phyloP scores from a whole-genome alignment of 441 rosid genomes.

The Melianthus villosus region DNA sequence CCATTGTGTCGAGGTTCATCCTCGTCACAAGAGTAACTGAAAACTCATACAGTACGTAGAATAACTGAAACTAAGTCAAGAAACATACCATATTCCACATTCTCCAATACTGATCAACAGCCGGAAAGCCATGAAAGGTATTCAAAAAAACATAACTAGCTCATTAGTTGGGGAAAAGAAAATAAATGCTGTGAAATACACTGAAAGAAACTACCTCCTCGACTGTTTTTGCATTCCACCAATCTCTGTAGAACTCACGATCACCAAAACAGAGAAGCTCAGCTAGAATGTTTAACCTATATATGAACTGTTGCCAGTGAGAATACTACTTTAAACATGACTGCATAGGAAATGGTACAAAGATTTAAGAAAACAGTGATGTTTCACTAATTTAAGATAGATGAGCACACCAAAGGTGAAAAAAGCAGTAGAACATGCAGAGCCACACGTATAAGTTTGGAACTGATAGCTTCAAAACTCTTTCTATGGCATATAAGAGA shows the following conservation, averaged over 20 bases:
- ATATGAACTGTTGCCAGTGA: constrained; percentile 4
- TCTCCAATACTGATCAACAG: constrained; percentile 81
- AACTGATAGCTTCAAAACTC: constrained; percentile 93
- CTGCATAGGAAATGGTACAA: background rate
- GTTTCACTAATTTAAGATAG: constrained; percentile 3
- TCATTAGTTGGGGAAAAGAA: constrained; percentile 12
- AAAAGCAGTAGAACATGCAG: constrained; percentile 98
- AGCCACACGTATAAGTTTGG: constrained; percentile 96
- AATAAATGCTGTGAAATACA: too few species aligned
- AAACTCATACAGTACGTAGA: background rate
- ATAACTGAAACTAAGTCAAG: constrained; percentile 9
- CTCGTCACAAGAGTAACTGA: too few species aligned
- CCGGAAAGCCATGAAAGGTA: constrained; percentile 14
- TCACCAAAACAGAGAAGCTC: constrained; percentile 93
- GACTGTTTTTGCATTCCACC: constrained; percentile 99
- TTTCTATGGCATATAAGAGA: constrained; percentile 68
- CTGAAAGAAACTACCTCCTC: constrained; percentile 74
- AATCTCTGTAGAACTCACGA: constrained; percentile 95
- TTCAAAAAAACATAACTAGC: constrained; percentile 3
- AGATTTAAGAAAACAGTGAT: constrained; percentile 1
- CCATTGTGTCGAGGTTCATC: too few species aligned
- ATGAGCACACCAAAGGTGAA: constrained; percentile 71
- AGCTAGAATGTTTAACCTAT: constrained; percentile 88
- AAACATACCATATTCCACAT: constrained; percentile 95
- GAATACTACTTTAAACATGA: constrained; percentile 2